A percentile compares a stretch with the other conserved stretches of the same genome.
Evolutionary conservation across 352 stramenopile genomes (phyloP).

Genomic region (Phytopythium boreale): DNA sequence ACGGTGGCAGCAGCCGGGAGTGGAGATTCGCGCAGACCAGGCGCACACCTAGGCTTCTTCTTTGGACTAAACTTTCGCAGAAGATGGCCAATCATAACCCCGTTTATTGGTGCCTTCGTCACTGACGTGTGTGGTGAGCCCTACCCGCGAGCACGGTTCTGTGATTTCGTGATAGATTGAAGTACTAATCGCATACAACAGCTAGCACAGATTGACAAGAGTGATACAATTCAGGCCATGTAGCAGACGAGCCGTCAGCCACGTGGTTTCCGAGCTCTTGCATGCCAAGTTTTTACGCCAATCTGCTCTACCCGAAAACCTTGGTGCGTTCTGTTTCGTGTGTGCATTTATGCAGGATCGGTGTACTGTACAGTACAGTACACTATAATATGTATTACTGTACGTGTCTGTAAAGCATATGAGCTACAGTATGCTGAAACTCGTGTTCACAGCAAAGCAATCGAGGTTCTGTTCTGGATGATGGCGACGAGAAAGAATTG

Average conservation of each 20-base stretch:
- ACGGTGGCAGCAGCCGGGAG: background rate
- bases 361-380: too few species aligned
- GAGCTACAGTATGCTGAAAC: background rate
- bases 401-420: too few species aligned
- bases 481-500: background rate
- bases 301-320: background rate
- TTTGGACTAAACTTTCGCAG: slow-evolving; percentile 6
- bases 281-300: background rate
- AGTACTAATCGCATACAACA: slow-evolving; percentile 1
- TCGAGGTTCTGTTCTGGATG: background rate
- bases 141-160: background rate
- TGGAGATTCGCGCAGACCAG: background rate
- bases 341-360: too few species aligned
- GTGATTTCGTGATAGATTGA: slow-evolving; percentile 19
- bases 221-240: background rate
- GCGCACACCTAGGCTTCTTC: background rate
- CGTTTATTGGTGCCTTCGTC: background rate
- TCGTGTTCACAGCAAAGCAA: background rate
- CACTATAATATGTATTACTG: too few species aligned
- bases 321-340: background rate
- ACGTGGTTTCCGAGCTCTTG: slow-evolving; percentile 5
- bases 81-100: slow-evolving; percentile 6
- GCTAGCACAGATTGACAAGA: slow-evolving; percentile 7
- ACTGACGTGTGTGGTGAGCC: slow-evolving; percentile 7
- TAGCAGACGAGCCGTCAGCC: slow-evolving; percentile 7